Base-by-base conservation (phyloP, 208 protist species). In the Kentomonas sorsogonicus region DNA sequence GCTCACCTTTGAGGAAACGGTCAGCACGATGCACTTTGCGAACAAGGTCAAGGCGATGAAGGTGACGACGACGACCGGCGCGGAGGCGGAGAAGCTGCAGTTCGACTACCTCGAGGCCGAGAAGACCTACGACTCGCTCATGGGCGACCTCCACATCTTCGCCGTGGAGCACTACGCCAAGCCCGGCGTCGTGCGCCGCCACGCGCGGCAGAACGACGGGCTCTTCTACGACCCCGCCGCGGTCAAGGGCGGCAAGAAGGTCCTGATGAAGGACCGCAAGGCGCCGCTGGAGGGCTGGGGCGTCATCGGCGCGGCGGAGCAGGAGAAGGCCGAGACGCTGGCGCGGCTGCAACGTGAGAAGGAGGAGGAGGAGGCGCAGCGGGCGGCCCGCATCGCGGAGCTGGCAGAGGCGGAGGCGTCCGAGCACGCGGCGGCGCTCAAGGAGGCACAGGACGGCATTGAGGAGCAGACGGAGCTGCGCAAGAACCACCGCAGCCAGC, bases 31-130 rank as follows among this genome's bases (percentile, higher is more conserved):
- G 27, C 70, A 84, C 66, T 97, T 97, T 65, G 87, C 88, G 9
- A 82, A 96, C 62, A 92, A 93, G 71, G 80, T 96, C 33, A 93
- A 94, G 74, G 72, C 72, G 48, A 80, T 96, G 66, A 93, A 91
- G 68, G 66, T 80, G 29, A 71, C 65, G 26, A 79, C 60, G 38
- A 50, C 65, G 11, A 77, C 65, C 23, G 72, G 57, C 41, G 55
- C 64, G 13, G 68, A 72, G 60, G 63, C 58, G 40, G 66, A 86
- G 52, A 76, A 86, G 66, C 63, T 82, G 43, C 65, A 77, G 60
- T 72, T 81, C 40, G 74, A 81, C 38, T 94, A 72, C 59, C 60
- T 90, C 15, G 63, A 77, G 20, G 57, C 66, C 3, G 60, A 73
- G 29, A 74, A 80, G 55, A 72, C 53, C 26, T 81, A 76, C 54